Evolutionary conservation across 495 filamentous ascomycete genomes (phyloP).

Genomic region (Penicillium desertorum): DNA sequence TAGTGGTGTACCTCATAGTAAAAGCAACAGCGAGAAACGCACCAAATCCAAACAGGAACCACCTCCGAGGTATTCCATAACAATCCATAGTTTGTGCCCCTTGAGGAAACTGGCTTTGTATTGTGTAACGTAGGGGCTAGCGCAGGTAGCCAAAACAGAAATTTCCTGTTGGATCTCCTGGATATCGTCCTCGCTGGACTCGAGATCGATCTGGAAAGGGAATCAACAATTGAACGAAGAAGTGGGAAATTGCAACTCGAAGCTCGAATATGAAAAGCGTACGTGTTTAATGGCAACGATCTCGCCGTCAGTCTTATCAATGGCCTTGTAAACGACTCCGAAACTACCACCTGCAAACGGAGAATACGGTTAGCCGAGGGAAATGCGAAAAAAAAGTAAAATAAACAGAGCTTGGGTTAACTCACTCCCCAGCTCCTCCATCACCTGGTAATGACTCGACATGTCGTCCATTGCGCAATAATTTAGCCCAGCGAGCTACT

Average conservation of each 20-base stretch:
- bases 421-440: conserved; percentile 91
- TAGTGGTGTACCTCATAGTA: conserved; percentile 19
- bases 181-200: conserved; percentile 96
- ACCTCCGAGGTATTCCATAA: conserved; percentile 96
- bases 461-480: conserved; percentile 56
- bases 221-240: conserved; percentile 26
- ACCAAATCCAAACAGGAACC: conserved; percentile 93
- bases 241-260: conserved; percentile 14
- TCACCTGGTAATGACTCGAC: conserved; percentile 79
- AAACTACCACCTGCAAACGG: conserved; percentile 78
- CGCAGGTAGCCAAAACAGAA: conserved; percentile 89
- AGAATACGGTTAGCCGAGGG: conserved; percentile 3
- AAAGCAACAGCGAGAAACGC: conserved; percentile 20
- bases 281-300: conserved; percentile 92
- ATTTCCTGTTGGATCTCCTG: conserved; percentile 98
- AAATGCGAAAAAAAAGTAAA: conserved; percentile 5
- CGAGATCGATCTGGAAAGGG: conserved; percentile 83
- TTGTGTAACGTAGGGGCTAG: conserved; percentile 88
- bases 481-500: conserved; percentile 23
- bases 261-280: conserved; percentile 31
- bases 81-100: conserved; percentile 96
- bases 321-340: conserved; percentile 93
- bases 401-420: conserved; percentile 19
- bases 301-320: conserved; percentile 80
- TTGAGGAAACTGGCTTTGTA: conserved; percentile 95